Conservation (phyloP, 192 early-diverging fungal species). For the Coemansia sp. region DNA sequence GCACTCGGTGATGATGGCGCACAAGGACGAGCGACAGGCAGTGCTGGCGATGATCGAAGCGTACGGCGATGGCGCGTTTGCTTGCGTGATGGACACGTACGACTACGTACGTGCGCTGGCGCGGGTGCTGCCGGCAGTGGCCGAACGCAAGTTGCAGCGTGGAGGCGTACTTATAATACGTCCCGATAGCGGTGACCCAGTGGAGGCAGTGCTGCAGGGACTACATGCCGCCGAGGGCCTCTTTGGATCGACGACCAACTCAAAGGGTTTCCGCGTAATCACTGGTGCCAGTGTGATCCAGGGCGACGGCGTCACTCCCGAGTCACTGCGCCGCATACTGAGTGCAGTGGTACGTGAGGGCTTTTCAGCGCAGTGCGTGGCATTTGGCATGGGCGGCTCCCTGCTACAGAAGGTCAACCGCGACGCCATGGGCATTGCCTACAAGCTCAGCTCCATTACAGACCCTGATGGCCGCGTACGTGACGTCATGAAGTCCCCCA, state of each 20-base stretch:
- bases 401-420: constrained; percentile 84
- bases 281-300: constrained; percentile 75
- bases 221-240: constrained; percentile 68
- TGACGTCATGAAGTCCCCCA: constrained; percentile 88
- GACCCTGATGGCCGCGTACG: constrained; percentile 64
- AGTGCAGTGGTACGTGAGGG: constrained; percentile 58
- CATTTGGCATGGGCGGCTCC: constrained; percentile 87
- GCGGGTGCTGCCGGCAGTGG: constrained; percentile 69
- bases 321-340: constrained; percentile 58
- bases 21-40: constrained; percentile 68
- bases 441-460: constrained; percentile 73
- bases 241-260: constrained; percentile 69
- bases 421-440: constrained; percentile 82
- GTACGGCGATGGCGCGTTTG: constrained; percentile 72
- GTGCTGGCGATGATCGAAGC: constrained; percentile 62
- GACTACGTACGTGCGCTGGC: constrained; percentile 77
- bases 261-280: constrained; percentile 79
- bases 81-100: constrained; percentile 91
- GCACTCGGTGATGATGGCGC: constrained; percentile 87
- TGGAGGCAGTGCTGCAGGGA: constrained; percentile 71
- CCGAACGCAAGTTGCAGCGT: constrained; percentile 63
- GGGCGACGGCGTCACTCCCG: constrained; percentile 74
- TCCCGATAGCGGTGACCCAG: constrained; percentile 83
- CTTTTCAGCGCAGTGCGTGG: constrained; percentile 71
- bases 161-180: constrained; percentile 81